Evolutionary conservation across 2,329 filamentous ascomycete species (phyloP), one percentile per base, ranked within the genome.

Genomic region (Endoconidiophora polonica): DNA sequence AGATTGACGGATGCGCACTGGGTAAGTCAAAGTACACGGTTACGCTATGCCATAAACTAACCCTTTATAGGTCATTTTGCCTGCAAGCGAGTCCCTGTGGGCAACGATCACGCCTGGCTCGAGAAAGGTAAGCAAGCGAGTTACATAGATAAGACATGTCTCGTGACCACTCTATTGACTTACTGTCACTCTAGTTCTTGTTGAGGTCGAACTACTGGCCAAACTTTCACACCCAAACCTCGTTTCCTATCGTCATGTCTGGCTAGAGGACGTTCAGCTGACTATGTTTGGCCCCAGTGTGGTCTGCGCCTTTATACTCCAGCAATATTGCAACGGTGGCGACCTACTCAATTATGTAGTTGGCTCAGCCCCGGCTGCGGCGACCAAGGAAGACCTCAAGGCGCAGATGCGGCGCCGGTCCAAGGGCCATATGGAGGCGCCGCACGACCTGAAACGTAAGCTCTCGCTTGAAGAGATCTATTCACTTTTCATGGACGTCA

Each of bases 201-300:
- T 91, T 43, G 91, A 98, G 64, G 93, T 98, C 2, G 87, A 94
- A 64, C 71, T 96, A 22, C 74, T 98, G 22, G 87, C 94, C 58
- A 84, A 86, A 58, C 75, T 98, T 3, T 91, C 86, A 0, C 91
- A 98, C 60, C 85, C 88, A 52, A 98, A 98, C 55, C 71, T 98
- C 6, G 91, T 98, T 1, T 94, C 88, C 0, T 98, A 98, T 62
- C 82, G 90, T 5, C 91, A 96, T 65, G 91, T 94, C 29, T 98
- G 91, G 91, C 73, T 98, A 14, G 90, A 98, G 63, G 83, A 95
- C 62, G 81, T 83, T 48, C 77, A 83, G 57, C 76, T 94, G 48
- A 90, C 76, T 55, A 81, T 77, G 1, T 98, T 98, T 62, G 84
- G 87, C 0, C 91, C 93, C 0, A 86, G 79, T 49, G 87, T 98